These are phyloP conservation scores for Flaveria floridana DNA, from an alignment of 140 eudicot genomes.

Conservation along the genomic window DNA sequence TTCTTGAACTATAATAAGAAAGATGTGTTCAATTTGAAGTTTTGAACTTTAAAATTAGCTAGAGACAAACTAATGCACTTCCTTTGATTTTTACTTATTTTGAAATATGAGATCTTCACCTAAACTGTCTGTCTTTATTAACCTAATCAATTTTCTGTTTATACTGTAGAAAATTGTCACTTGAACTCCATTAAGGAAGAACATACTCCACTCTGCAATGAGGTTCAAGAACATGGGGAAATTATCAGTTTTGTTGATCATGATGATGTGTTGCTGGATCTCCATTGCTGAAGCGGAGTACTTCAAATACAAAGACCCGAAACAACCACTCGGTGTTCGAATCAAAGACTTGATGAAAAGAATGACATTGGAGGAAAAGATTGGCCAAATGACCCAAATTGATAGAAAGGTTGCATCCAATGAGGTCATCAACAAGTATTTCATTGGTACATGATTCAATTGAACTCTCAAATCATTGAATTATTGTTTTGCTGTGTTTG, in stretches of 20 bases:
- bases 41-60: conserved; percentile 24
- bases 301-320: conserved; percentile 49
- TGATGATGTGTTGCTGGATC: conserved; percentile 37
- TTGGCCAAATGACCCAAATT: conserved; percentile 68
- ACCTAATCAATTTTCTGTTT: conserved; percentile 21
- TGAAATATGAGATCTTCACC: conserved; percentile 15
- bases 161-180: conserved; percentile 23
- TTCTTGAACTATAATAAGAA: conserved; percentile 3
- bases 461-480: background rate
- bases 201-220: conserved; percentile 29
- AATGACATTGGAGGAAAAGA: conserved; percentile 56
- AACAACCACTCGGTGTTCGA: conserved; percentile 38
- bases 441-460: conserved; percentile 42
- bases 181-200: conserved; percentile 16
- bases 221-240: conserved; percentile 34
- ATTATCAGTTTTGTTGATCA: conserved; percentile 25
- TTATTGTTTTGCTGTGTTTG: background rate
- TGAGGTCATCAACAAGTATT: conserved; percentile 50
- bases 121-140: background rate
- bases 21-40: conserved; percentile 29
- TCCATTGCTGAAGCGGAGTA: conserved; percentile 36
- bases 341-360: conserved; percentile 48
- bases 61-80: conserved; percentile 7
- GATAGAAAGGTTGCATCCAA: conserved; percentile 40
- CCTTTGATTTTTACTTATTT: background rate